phyloP scores from a whole-genome alignment of 2,329 filamentous ascomycete species.

The Arthrobotrys musiformis region DNA sequence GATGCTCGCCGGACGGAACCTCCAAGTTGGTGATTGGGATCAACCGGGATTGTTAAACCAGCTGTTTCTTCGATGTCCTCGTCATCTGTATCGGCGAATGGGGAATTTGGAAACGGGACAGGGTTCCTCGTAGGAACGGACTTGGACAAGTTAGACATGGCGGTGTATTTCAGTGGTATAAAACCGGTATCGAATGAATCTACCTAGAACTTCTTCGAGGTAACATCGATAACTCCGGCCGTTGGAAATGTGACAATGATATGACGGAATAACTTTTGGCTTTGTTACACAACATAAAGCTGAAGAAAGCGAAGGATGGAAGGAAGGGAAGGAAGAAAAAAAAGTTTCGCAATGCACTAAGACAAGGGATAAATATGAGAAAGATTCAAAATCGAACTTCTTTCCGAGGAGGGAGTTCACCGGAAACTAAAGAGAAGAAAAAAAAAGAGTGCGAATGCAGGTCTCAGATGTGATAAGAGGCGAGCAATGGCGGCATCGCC shows the following conservation, averaged over 20 bases:
- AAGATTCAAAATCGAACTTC: constrained; percentile 17
- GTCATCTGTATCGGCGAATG: constrained; percentile 39
- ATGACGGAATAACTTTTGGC: neutral
- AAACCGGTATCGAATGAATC: neutral
- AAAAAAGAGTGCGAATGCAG: constrained; percentile 25
- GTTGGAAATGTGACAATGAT: neutral
- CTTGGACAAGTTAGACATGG: constrained; percentile 49
- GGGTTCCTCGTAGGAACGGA: constrained; percentile 40
- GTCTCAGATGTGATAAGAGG: constrained; percentile 54
- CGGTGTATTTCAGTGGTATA: neutral
- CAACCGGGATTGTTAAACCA: constrained; percentile 32
- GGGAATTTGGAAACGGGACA: constrained; percentile 41
- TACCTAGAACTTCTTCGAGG: neutral
- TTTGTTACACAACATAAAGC: constrained; percentile 28
- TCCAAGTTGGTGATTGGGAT: constrained; percentile 51
- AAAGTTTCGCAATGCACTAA: neutral
- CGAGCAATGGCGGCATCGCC: constrained; percentile 29
- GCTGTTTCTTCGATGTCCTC: constrained; percentile 39
- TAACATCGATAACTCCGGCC: neutral
- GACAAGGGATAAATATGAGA: constrained; percentile 11
- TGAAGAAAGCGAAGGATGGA: constrained; percentile 4
- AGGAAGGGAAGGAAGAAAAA: no score
- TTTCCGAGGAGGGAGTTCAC: constrained; percentile 44
- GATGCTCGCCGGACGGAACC: constrained; percentile 53
- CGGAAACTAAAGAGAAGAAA: constrained; percentile 24